Percentiles rank a stretch among this genome's conserved stretches.
Evolutionary conservation across 495 filamentous ascomycete genomes (phyloP).

Genomic region (Daldinia bambusicola): DNA sequence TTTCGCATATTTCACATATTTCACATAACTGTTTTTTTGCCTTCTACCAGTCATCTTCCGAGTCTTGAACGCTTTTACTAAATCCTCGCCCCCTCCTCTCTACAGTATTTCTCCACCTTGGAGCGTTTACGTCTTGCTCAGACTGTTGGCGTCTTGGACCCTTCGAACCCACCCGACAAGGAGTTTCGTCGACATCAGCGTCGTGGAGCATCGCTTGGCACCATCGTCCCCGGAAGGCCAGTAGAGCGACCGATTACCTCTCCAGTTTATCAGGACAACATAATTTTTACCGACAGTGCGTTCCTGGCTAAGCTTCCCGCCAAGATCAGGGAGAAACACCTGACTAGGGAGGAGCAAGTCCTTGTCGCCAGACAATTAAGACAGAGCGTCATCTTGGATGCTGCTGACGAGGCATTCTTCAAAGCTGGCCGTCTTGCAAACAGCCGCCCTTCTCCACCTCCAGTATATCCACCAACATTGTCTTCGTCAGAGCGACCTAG

Average conservation of each 20-base stretch:
- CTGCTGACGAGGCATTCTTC: constrained; percentile 73
- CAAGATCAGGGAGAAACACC: constrained; percentile 75
- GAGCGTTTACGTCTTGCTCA: constrained; percentile 72
- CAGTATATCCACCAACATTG: constrained; percentile 42
- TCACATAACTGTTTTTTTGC: not conserved
- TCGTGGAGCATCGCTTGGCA: constrained; percentile 54
- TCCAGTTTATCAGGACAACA: constrained; percentile 50
- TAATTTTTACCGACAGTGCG: constrained; percentile 68
- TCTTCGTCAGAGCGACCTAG: constrained; percentile 47
- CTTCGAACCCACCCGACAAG: constrained; percentile 51
- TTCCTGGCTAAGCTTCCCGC: constrained; percentile 78
- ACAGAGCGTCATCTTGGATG: constrained; percentile 72
- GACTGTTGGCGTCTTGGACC: constrained; percentile 52
- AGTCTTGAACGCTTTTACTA: constrained; percentile 28
- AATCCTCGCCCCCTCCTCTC: constrained; percentile 29
- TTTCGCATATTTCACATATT: too few relatives aligned
- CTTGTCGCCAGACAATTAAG: constrained; percentile 66
- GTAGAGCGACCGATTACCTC: constrained; percentile 42
- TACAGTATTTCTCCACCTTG: constrained; percentile 73
- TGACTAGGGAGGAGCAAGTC: constrained; percentile 77
- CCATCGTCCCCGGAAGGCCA: constrained; percentile 49
- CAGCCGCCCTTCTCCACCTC: constrained; percentile 47
- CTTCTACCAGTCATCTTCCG: constrained; percentile 5
- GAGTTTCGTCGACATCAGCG: constrained; percentile 53
- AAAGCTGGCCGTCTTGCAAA: constrained; percentile 58